Evolutionary conservation across 164 flowering plant species (phyloP).

Genomic region (Brasenia schreberi): DNA sequence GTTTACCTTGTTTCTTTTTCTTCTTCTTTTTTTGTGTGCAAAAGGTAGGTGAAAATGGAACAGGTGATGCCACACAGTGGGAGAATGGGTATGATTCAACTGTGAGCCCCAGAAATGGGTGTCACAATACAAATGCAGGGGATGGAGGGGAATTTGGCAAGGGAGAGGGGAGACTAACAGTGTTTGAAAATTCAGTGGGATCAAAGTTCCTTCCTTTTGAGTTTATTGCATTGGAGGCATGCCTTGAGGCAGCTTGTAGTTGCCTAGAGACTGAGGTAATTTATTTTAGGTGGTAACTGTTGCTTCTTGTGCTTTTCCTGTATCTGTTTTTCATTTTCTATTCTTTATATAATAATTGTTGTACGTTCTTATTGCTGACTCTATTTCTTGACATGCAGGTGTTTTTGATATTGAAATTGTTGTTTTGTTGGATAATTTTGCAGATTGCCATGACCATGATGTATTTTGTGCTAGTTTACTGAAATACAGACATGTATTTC

Average conservation of each 20-base stretch:
- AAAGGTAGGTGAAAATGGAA: slow-evolving; percentile 19
- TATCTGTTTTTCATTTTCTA: not conserved
- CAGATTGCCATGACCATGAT: no score
- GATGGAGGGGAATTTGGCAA: slow-evolving; percentile 14
- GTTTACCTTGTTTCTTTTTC: no score
- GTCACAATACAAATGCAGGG: slow-evolving; percentile 2
- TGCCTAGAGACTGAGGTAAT: slow-evolving; percentile 77
- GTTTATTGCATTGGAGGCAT: slow-evolving; percentile 89
- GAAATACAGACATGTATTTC: no score
- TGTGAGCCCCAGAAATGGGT: slow-evolving; percentile 18
- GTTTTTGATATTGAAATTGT: no score
- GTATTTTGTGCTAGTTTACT: no score
- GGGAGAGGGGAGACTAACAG: slow-evolving; percentile 28
- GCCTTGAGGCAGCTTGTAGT: slow-evolving; percentile 93
- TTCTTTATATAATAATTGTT: no score
- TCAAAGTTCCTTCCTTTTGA: slow-evolving; percentile 81
- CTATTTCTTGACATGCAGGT: no score
- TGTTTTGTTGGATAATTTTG: no score
- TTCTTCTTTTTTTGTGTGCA: slow-evolving; percentile 7
- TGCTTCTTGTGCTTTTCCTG: not conserved
- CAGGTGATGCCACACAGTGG: slow-evolving; percentile 37
- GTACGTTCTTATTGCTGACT: no score
- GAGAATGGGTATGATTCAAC: slow-evolving; percentile 28
- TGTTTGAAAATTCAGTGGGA: slow-evolving; percentile 42
- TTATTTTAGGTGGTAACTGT: not conserved